Percentiles rank a stretch among this genome's conserved stretches.
Conservation (phyloP, 306 rosid species). For the Fragaria iinumae region DNA sequence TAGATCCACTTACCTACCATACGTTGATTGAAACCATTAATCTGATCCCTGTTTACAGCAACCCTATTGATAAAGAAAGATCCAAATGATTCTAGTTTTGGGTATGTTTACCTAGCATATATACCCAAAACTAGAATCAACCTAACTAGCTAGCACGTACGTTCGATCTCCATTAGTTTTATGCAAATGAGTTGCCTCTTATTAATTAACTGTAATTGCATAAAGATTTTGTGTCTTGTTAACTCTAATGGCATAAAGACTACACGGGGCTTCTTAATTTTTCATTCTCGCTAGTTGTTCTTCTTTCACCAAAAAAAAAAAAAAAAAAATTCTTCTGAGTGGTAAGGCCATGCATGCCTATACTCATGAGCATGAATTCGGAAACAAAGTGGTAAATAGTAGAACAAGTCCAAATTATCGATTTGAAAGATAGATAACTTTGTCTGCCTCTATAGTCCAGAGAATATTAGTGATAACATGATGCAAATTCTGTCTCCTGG, state of each 20-base stretch:
- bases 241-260: neutral
- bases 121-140: neutral
- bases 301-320: no score
- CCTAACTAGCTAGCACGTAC: neutral
- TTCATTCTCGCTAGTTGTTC: neutral
- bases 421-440: neutral
- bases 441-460: neutral
- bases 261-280: neutral
- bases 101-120: neutral
- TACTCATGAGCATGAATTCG: neutral
- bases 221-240: no score
- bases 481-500: neutral
- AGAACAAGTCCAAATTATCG: conserved; percentile 2
- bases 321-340: neutral
- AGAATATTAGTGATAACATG: neutral
- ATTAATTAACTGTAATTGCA: neutral
- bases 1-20: neutral
- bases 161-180: neutral
- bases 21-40: no score
- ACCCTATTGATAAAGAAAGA: neutral
- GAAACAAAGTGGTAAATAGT: neutral
- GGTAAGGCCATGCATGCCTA: neutral
- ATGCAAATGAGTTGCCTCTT: neutral
- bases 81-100: neutral
- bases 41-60: neutral